These are phyloP conservation scores for Gastrolobium villosum DNA, from an alignment of 306 rosid genomes.

Conservation along the genomic window DNA sequence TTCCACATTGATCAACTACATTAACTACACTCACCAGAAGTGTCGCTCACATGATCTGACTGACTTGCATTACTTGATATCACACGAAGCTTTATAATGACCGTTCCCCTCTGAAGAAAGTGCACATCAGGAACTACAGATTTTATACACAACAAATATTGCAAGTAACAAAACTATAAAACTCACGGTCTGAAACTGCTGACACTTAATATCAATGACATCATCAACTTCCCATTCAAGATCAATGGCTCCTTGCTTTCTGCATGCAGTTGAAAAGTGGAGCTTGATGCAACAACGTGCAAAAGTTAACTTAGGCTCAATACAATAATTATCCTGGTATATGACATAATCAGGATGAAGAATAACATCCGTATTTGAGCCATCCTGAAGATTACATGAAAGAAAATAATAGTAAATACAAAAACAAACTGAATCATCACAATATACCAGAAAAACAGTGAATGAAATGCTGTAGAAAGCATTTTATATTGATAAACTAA, in stretches of 20 bases:
- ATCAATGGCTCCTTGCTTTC: slow-evolving; percentile 57
- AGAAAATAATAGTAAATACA: slow-evolving; percentile 41
- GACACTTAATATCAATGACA: slow-evolving; percentile 69
- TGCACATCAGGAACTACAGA: slow-evolving; percentile 48
- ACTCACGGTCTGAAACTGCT: slow-evolving; percentile 77
- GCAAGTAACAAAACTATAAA: slow-evolving; percentile 22
- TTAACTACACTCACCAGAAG: slow-evolving; percentile 69
- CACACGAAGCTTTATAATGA: slow-evolving; percentile 70
- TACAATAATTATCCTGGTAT: slow-evolving; percentile 75
- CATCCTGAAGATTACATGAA: slow-evolving; percentile 71
- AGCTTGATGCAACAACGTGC: slow-evolving; percentile 71
- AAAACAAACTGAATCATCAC: slow-evolving; percentile 35
- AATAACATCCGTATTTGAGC: slow-evolving; percentile 63
- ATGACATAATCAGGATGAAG: slow-evolving; percentile 84
- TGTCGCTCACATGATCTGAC: slow-evolving; percentile 50
- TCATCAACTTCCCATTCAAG: slow-evolving; percentile 81
- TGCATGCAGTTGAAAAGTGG: slow-evolving; percentile 58
- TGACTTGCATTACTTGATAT: slow-evolving; percentile 60
- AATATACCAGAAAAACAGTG: slow-evolving; percentile 4
- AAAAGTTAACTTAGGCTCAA: slow-evolving; percentile 68
- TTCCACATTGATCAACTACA: slow-evolving; percentile 9
- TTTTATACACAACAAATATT: slow-evolving; percentile 36
- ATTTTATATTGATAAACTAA: slow-evolving; percentile 16
- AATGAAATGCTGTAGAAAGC: slow-evolving; percentile 18
- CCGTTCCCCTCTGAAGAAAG: slow-evolving; percentile 67